These are phyloP conservation scores for Micromonas commoda DNA, from an alignment of 139 green algal species.

Conservation along the genomic window DNA sequence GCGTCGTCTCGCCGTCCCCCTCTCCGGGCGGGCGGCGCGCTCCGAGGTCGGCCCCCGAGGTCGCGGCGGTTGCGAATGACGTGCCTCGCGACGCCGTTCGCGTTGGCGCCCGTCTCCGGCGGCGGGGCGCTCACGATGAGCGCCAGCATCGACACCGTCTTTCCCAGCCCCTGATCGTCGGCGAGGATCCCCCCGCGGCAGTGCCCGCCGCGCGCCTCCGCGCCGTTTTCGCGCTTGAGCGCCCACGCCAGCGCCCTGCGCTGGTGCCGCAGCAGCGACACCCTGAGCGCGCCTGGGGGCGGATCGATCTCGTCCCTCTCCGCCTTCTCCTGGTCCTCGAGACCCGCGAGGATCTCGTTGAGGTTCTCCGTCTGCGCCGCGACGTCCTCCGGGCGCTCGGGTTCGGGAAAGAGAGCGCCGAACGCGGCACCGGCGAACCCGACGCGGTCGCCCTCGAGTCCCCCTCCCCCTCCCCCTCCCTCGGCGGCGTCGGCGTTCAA, in stretches of 20 bases:
- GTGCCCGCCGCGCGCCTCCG: no score
- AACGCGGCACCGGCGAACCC: background rate
- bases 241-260: constrained; percentile 67
- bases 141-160: constrained; percentile 35
- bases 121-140: constrained; percentile 29
- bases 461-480: background rate
- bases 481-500: background rate
- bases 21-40: no score
- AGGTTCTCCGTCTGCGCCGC: background rate
- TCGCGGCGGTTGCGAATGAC: background rate
- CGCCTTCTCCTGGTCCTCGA: background rate
- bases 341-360: background rate
- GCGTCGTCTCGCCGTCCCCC: no score
- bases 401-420: background rate
- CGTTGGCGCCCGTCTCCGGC: no score
- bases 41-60: no score
- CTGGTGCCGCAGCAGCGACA: constrained; percentile 61
- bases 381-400: background rate
- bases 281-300: constrained; percentile 20
- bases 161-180: constrained; percentile 43
- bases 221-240: constrained; percentile 45
- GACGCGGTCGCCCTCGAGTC: background rate
- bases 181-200: constrained; percentile 11
- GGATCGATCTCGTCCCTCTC: background rate
- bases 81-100: background rate